Conservation (phyloP, 2,329 filamentous ascomycete genomes). For the Fusarium sp. region DNA sequence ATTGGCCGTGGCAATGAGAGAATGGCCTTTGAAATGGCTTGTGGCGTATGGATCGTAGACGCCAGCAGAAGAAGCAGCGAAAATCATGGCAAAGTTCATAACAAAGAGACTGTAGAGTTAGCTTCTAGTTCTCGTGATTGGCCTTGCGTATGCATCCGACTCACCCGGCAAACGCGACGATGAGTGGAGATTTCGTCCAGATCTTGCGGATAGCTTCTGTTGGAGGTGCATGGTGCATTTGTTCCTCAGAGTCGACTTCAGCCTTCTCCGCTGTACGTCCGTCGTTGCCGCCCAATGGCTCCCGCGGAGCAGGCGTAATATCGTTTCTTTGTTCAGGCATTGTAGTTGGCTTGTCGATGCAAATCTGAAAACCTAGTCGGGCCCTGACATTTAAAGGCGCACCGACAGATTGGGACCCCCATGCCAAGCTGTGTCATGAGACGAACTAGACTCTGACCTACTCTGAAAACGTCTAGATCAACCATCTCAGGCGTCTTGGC, state of each 20-base stretch:
- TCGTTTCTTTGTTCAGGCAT: neutral
- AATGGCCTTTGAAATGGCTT: conserved; percentile 28
- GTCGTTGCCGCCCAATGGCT: neutral
- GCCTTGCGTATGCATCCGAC: neutral
- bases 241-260: neutral
- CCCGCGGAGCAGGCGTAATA: neutral
- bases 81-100: conserved; percentile 36
- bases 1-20: conserved; percentile 13
- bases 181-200: conserved; percentile 9
- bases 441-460: neutral
- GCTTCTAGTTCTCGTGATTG: no score
- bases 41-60: conserved; percentile 34
- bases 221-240: neutral
- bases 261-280: neutral
- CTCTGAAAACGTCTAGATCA: neutral
- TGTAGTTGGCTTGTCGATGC: neutral
- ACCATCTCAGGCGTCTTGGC: neutral
- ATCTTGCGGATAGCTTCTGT: conserved; percentile 30
- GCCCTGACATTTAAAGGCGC: neutral
- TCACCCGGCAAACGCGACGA: conserved; percentile 17
- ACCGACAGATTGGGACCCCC: neutral
- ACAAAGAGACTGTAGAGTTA: conserved; percentile 14
- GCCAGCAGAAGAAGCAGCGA: conserved; percentile 29
- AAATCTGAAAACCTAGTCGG: neutral
- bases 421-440: neutral